Evolutionary conservation across 768 basidiomycete species (phyloP), one percentile per base, ranked within the genome.

Genomic region (Tricholoma bakamatsutake): DNA sequence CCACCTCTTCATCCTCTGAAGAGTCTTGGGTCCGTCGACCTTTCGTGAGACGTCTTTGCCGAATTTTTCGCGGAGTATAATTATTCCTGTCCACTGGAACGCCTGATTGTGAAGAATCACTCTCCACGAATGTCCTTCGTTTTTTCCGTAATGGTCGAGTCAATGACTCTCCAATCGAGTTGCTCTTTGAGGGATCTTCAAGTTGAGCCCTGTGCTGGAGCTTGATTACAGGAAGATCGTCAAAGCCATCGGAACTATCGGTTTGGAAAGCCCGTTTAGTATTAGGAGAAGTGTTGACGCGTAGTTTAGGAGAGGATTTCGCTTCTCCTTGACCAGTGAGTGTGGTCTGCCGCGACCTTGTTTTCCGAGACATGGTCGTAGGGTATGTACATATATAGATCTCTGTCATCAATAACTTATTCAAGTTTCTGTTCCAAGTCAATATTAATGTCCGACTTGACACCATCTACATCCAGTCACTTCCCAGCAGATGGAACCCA

Each of bases 141-240:
- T 37, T 61, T 42, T 63, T 61, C 3, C 27, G 54, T 30, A n/a
- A 48, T n/a, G 28, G 49, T 17, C 10, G 35, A 31, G 35, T 17
- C 37, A 15, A 50, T 17, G 17, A 52, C 34, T 52, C 54, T 9
- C 57, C 50, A 31, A 40, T 49, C 4, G 31, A 39, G 50, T 27
- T 34, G 17, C 33, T 42, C 6, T 28, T 34, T 5, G 7, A 2
- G 17, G 60, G 57, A 31, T 55, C 28, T 31, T 48, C 46, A 48
- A 17, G 28, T 17, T 30, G 28, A 31, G 30, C 56, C 40, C 70
- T 58, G 15, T 76, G 70, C 56, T 78, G 79, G 50, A 87, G 79
- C 43, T 63, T 76, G 49, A 86, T 83, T 27, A 71, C 60, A 47
- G 65, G 68, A 6, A 62, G 58, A 7, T 54, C 63, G 5, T 63